Evolutionary conservation across 495 filamentous ascomycete species (phyloP).

Genomic region (Trichoderma asperelloides): DNA sequence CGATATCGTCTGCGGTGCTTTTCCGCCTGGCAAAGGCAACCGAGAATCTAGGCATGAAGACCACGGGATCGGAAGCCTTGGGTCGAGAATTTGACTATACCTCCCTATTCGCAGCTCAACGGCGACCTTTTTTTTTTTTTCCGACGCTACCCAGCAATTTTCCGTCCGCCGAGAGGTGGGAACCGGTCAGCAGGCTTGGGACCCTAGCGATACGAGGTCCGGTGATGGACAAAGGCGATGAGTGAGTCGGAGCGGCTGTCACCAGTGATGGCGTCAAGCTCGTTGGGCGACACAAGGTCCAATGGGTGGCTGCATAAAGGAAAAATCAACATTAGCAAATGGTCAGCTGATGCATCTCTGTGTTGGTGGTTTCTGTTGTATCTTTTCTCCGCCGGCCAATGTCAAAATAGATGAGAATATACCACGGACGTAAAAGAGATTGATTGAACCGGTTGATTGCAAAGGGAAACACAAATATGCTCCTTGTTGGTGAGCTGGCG

Average conservation of each 20-base stretch:
- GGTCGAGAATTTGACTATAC: background rate
- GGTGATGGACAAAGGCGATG: background rate
- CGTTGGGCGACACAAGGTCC: background rate
- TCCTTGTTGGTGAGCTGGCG: background rate
- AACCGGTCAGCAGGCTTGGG: conserved; percentile 5
- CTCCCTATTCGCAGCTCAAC: background rate
- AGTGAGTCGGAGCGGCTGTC: background rate
- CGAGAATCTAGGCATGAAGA: conserved; percentile 47
- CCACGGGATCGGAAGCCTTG: background rate
- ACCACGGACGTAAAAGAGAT: background rate
- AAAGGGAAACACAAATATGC: background rate
- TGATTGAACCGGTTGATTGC: background rate
- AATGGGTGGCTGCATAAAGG: background rate
- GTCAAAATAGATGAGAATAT: background rate
- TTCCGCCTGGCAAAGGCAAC: conserved; percentile 41
- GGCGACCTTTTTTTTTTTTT: conserved; percentile 5
- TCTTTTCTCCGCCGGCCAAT: background rate
- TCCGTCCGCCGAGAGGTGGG: background rate
- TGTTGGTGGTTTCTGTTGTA: too few species aligned
- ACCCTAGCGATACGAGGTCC: conserved; percentile 6
- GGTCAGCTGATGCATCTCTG: background rate
- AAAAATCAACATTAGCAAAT: background rate
- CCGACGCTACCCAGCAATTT: background rate
- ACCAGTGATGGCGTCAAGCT: background rate
- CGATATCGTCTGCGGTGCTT: conserved; percentile 40